Evolutionary conservation across 2,329 filamentous ascomycete species (phyloP), one percentile per base, ranked within the genome.

Genomic region (Uncinocarpus reesii): DNA sequence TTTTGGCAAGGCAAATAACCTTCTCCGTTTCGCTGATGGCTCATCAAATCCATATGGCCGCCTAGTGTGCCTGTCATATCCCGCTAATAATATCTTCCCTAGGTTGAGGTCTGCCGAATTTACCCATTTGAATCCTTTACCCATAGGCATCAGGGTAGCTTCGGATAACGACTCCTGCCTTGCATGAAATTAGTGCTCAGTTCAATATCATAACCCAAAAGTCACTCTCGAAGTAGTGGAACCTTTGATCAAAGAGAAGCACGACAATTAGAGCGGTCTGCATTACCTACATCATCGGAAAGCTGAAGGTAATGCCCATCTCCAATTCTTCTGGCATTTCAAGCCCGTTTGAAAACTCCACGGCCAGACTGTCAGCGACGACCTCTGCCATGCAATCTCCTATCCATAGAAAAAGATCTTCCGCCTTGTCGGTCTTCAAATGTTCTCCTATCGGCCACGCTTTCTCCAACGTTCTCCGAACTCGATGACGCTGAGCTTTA

Each of bases 351-450:
- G 62, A 65, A 20, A 60, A 57, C 49, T 70, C 66, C 4, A 64
- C 64, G 3, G 61, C 63, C 48, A 72, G 54, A 42, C 66, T 70
- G 52, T 80, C 75, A 26, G 68, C 69, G 13, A 90, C 80, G 2
- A 89, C 83, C 52, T 83, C 73, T 11, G 83, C 83, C 56, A 92
- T 86, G 58, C 82, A 84, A 56, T 77, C 71, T 21, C 85, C 86
- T 55, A 92, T 86, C 85, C 85, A 92, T n/a, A 74, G 67, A 62
- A 92, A 92, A 1, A 90, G 69, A 49, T 81, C 79, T 49, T 86
- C 80, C 1, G 83, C 79, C 53, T 88, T 81, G 56, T 87, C 79
- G 62, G 69, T 74, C 55, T 76, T 76, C 58, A 76, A 52, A 59
- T 76, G 73, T 44, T 76, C 72, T 20, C 68, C 72, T 52, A 76